Evolutionary conservation across 179 eudicot species (phyloP).

Genomic region (Spergularia azorica): DNA sequence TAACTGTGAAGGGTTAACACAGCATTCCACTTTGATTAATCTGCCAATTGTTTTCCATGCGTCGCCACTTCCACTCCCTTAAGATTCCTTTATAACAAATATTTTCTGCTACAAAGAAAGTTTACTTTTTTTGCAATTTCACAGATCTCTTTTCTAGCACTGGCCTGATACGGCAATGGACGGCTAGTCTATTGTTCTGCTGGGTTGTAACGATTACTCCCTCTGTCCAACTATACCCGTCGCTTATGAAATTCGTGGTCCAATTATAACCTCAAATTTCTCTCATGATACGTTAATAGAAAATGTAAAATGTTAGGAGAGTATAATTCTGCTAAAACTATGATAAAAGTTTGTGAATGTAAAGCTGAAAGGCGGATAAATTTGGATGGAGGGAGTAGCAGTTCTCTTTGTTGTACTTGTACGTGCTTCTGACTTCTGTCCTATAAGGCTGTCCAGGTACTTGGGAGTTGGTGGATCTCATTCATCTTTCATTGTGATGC

Average conservation of each 20-base stretch:
- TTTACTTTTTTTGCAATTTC: slow-evolving; percentile 10
- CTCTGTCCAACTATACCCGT: neutral
- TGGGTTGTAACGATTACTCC: neutral
- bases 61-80: slow-evolving; percentile 30
- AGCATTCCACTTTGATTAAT: slow-evolving; percentile 29
- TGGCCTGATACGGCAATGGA: slow-evolving; percentile 12
- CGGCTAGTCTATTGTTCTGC: slow-evolving; percentile 2
- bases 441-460: slow-evolving; percentile 32
- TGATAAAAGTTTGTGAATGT: too few species aligned
- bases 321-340: too few species aligned
- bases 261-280: too few species aligned
- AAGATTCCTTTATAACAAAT: slow-evolving; percentile 1
- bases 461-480: slow-evolving; percentile 22
- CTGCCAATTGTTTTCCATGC: slow-evolving; percentile 20
- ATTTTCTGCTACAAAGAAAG: slow-evolving; percentile 27
- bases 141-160: slow-evolving; percentile 1
- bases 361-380: neutral
- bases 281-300: too few species aligned
- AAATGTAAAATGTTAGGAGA: too few species aligned
- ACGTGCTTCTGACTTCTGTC: slow-evolving; percentile 19
- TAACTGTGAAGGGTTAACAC: slow-evolving; percentile 20
- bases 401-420: slow-evolving; percentile 14
- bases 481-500: slow-evolving; percentile 21
- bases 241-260: too few species aligned
- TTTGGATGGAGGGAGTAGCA: neutral